Evolutionary conservation across 768 basidiomycete genomes (phyloP).

Genomic region (Auricularia heimuer): DNA sequence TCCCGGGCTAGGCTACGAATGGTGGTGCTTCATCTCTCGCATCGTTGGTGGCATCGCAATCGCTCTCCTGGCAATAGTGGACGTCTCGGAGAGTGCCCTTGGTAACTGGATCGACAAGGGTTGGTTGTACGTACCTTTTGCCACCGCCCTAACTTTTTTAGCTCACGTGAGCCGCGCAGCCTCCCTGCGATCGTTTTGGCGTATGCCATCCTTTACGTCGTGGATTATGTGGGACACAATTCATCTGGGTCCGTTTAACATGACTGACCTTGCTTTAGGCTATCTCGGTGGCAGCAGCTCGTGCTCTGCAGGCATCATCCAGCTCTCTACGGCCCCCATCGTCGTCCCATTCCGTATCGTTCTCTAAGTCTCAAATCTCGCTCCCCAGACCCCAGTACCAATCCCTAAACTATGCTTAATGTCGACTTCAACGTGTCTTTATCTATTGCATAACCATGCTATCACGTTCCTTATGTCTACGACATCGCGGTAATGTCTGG

Average conservation of each 20-base stretch:
- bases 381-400: too few relatives aligned
- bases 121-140: background rate
- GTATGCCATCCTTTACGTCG: background rate
- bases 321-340: too few relatives aligned
- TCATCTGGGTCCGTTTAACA: background rate
- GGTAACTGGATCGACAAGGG: background rate
- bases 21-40: background rate
- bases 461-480: too few relatives aligned
- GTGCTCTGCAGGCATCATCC: background rate
- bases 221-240: background rate
- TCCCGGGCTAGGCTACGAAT: background rate
- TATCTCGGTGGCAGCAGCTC: background rate
- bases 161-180: background rate
- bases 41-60: background rate
- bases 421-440: too few relatives aligned
- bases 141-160: background rate
- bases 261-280: background rate
- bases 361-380: too few relatives aligned
- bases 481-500: too few relatives aligned
- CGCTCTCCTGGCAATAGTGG: background rate
- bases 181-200: background rate
- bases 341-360: too few relatives aligned
- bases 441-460: too few relatives aligned
- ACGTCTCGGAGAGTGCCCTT: background rate
- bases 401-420: too few relatives aligned